Percentiles rank a stretch among this genome's conserved stretches.
Conservation (phyloP, 257 asterid genomes). For the Solanum ossicruentum region DNA sequence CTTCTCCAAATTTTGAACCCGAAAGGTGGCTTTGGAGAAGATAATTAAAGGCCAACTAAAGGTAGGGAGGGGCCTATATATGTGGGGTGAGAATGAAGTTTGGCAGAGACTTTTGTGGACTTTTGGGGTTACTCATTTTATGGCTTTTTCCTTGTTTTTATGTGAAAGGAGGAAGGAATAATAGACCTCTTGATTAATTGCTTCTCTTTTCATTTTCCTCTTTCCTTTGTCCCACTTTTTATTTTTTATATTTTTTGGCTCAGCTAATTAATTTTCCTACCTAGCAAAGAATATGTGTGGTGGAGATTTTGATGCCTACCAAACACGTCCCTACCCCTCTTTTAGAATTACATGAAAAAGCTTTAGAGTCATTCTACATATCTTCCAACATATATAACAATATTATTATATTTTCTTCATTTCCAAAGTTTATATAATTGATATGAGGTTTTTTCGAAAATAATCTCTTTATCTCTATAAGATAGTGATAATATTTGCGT, state of each 20-base stretch:
- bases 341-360: not conserved
- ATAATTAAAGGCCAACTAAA: constrained; percentile 28
- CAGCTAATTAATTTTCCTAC: not conserved
- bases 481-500: rapidly evolving
- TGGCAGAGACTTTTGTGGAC: constrained; percentile 29
- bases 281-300: constrained; percentile 7
- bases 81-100: constrained; percentile 20
- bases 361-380: not conserved
- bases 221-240: not conserved
- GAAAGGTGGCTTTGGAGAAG: constrained; percentile 8
- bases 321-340: constrained; percentile 5
- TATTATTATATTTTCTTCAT: not conserved
- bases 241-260: not conserved
- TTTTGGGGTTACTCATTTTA: constrained; percentile 5
- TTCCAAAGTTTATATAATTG: not conserved
- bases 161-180: constrained; percentile 2
- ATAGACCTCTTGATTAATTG: constrained; percentile 12
- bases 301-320: not conserved
- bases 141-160: not conserved
- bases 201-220: not conserved
- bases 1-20: too few relatives aligned
- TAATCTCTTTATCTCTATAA: too few relatives aligned
- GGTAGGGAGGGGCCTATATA: constrained; percentile 24
- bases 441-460: too few relatives aligned
- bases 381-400: not conserved